phyloP scores from a whole-genome alignment of 2,329 filamentous ascomycete genomes.

The Onygenales sp. region DNA sequence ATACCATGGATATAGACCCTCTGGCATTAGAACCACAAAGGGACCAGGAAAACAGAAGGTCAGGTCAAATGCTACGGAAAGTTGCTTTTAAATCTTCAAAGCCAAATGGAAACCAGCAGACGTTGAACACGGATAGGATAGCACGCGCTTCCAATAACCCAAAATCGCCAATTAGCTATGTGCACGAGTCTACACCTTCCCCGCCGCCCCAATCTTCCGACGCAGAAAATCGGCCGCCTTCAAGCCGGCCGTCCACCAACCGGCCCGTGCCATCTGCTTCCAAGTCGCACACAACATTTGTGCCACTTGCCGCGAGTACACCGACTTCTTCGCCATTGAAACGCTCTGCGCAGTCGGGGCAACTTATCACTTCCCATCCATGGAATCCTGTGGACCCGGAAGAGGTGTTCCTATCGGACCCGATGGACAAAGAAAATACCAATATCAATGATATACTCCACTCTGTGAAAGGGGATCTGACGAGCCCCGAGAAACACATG shows the following conservation, averaged over 20 bases:
- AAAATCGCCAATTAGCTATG: slow-evolving; percentile 15
- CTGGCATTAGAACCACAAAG: not conserved
- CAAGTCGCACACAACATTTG: slow-evolving; percentile 26
- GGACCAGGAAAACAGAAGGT: not conserved
- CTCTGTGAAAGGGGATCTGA: slow-evolving; percentile 51
- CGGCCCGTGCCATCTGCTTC: slow-evolving; percentile 25
- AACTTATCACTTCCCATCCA: slow-evolving; percentile 46
- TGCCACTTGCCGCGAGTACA: slow-evolving; percentile 35
- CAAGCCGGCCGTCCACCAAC: slow-evolving; percentile 48
- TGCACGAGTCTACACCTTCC: slow-evolving; percentile 46
- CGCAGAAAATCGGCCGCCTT: slow-evolving; percentile 69
- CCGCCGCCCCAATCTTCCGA: slow-evolving; percentile 68
- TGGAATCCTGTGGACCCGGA: slow-evolving; percentile 77
- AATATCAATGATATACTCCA: slow-evolving; percentile 41
- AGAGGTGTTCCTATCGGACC: slow-evolving; percentile 37
- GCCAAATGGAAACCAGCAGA: not conserved
- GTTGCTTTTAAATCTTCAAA: not conserved
- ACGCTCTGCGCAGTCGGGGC: slow-evolving; percentile 37
- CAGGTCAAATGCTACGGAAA: not conserved
- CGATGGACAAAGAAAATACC: slow-evolving; percentile 40
- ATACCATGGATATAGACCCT: not conserved
- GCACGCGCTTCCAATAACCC: not conserved
- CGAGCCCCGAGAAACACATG: slow-evolving; percentile 74
- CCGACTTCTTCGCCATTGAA: slow-evolving; percentile 51
- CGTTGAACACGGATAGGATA: not conserved